A percentile compares a stretch with the other conserved stretches of the same genome.
Conservation (phyloP, 2,329 filamentous ascomycete genomes). For the Sporothrix dimorphospora region DNA sequence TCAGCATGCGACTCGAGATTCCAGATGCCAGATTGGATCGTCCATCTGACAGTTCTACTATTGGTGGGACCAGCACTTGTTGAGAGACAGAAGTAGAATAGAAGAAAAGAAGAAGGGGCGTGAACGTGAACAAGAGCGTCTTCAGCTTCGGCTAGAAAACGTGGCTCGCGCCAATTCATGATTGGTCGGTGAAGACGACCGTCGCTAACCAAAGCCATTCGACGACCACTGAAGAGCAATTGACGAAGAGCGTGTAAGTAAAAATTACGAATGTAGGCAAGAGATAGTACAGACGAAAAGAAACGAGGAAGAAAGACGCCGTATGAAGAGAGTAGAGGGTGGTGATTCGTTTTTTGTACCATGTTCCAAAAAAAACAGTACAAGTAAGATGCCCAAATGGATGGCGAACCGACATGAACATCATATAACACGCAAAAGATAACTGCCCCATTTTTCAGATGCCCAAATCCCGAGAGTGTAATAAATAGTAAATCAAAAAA, state of each 20-base stretch:
- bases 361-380: not conserved
- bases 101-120: not conserved
- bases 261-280: too few relatives aligned
- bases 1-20: not conserved
- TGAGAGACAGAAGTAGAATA: not conserved
- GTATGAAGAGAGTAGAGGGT: not conserved
- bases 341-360: not conserved
- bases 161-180: constrained; percentile 16
- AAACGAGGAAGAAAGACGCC: not conserved
- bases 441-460: not conserved
- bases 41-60: not conserved
- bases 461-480: not conserved
- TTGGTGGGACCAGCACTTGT: not conserved
- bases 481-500: not conserved
- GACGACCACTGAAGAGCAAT: not conserved
- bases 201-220: not conserved
- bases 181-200: constrained; percentile 12
- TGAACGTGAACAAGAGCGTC: not conserved
- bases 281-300: not conserved
- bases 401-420: not conserved
- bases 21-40: not conserved
- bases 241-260: too few relatives aligned
- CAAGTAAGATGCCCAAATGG: not conserved
- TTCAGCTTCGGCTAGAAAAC: not conserved
- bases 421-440: not conserved